Conservation (phyloP, 2,329 filamentous ascomycete genomes). For the Pseudogymnoascus sp. region DNA sequence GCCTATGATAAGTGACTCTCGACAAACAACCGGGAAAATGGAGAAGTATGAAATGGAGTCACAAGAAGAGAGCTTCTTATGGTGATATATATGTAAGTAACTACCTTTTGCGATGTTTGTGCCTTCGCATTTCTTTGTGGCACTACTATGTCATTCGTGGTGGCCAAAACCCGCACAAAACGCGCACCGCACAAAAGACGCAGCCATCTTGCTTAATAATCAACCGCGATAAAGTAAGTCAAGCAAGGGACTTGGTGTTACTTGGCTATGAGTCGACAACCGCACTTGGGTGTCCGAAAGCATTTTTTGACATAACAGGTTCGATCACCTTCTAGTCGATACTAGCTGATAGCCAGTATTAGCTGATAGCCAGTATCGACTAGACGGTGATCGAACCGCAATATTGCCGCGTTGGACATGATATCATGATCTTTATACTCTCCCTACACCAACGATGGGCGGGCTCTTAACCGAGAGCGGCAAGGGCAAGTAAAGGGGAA, state of each 20-base stretch:
- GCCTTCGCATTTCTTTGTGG: constrained; percentile 1
- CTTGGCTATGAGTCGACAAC: not conserved
- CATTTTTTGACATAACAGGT: not conserved
- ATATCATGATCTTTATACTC: not conserved
- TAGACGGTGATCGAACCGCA: not conserved
- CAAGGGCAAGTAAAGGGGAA: not conserved
- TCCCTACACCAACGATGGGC: not conserved
- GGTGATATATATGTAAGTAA: not conserved
- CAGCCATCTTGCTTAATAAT: not conserved
- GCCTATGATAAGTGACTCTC: not conserved
- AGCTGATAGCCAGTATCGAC: not conserved
- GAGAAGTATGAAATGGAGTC: not conserved
- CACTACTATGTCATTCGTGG: not conserved
- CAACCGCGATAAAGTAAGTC: not conserved
- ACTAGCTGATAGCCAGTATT: not conserved
- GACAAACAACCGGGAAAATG: not conserved
- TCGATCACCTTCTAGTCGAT: no score
- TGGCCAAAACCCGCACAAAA: constrained; percentile 3
- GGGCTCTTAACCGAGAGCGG: not conserved
- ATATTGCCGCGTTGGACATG: not conserved
- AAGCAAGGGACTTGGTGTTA: not conserved
- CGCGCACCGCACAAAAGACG: constrained; percentile 2
- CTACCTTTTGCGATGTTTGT: constrained; percentile 7
- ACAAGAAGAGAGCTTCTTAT: constrained; percentile 7
- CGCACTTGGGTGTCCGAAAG: not conserved